Percentiles rank a stretch among this genome's conserved stretches.
These are phyloP conservation scores for Yamadazyma mexicana DNA, from an alignment of 1,139 yeast species.

Conservation along the genomic window DNA sequence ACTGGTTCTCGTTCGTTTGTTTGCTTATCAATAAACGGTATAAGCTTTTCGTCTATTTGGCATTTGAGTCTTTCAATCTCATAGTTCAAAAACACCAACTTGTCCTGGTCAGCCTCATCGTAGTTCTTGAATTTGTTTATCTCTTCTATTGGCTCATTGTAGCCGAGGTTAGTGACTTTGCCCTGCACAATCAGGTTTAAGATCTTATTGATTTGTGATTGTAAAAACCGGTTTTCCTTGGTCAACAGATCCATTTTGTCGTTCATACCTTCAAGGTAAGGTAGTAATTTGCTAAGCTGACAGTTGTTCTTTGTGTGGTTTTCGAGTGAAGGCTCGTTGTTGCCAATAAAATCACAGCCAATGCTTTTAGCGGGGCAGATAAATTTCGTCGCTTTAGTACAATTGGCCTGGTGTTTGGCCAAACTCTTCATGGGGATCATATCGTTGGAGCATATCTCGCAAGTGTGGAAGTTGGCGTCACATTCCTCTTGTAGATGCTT, in stretches of 20 bases:
- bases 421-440: conserved; percentile 37
- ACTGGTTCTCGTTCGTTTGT: conserved; percentile 37
- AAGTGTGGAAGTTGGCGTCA: conserved; percentile 36
- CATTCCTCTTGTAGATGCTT: conserved; percentile 43
- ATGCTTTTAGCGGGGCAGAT: conserved; percentile 42
- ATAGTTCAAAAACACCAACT: conserved; percentile 33
- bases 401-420: conserved; percentile 35
- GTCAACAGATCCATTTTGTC: conserved; percentile 20
- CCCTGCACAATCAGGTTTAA: conserved; percentile 53
- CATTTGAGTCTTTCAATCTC: conserved; percentile 42
- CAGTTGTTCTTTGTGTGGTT: conserved; percentile 38
- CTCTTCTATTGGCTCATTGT: conserved; percentile 48
- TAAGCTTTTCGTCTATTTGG: conserved; percentile 42
- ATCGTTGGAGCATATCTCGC: conserved; percentile 43
- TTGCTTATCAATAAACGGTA: conserved; percentile 38
- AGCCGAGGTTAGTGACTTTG: conserved; percentile 52
- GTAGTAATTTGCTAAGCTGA: conserved; percentile 33
- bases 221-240: conserved; percentile 32
- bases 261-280: conserved; percentile 24
- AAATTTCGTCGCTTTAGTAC: conserved; percentile 31
- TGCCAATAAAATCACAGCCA: conserved; percentile 45
- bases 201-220: conserved; percentile 45
- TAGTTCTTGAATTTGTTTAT: conserved; percentile 28
- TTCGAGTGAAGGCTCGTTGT: conserved; percentile 38
- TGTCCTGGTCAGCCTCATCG: conserved; percentile 29